Evolutionary conservation across 2,329 filamentous ascomycete genomes (phyloP).

Genomic region (Pseudogymnoascus sp.): DNA sequence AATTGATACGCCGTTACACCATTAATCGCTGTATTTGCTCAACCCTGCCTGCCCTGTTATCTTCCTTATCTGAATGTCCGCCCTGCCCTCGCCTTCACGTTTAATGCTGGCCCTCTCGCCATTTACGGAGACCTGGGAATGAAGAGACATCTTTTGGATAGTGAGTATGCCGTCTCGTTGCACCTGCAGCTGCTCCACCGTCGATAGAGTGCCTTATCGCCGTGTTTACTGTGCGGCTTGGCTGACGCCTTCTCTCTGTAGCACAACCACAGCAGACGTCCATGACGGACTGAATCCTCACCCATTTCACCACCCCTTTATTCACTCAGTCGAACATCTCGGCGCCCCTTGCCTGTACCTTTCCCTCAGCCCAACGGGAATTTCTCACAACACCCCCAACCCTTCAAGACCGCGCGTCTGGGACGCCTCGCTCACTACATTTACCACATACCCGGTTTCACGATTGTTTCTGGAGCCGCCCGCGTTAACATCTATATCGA

Average conservation of each 20-base stretch:
- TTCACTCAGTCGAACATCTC: not conserved
- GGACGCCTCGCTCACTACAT: conserved; percentile 4
- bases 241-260: conserved; percentile 1
- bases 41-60: not conserved
- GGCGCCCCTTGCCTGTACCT: not conserved
- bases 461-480: conserved; percentile 3
- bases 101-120: not conserved
- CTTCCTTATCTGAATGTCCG: conserved; percentile 5
- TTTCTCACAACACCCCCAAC: not conserved
- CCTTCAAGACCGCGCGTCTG: conserved; percentile 7
- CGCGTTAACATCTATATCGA: not conserved
- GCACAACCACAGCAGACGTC: conserved; percentile 1
- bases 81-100: not conserved
- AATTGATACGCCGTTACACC: conserved; percentile 5
- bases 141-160: not conserved
- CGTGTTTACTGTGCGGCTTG: not conserved
- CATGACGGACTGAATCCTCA: not conserved
- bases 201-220: not conserved
- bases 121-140: not conserved
- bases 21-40: conserved; percentile 5
- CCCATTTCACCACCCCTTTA: not conserved
- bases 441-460: conserved; percentile 6
- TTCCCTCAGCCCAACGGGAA: not conserved
- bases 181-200: not conserved
- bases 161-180: not conserved